Percentiles rank a stretch among this genome's conserved stretches.
Conservation (phyloP, 805 yeast genomes). For the Soucietia sequanensis region DNA sequence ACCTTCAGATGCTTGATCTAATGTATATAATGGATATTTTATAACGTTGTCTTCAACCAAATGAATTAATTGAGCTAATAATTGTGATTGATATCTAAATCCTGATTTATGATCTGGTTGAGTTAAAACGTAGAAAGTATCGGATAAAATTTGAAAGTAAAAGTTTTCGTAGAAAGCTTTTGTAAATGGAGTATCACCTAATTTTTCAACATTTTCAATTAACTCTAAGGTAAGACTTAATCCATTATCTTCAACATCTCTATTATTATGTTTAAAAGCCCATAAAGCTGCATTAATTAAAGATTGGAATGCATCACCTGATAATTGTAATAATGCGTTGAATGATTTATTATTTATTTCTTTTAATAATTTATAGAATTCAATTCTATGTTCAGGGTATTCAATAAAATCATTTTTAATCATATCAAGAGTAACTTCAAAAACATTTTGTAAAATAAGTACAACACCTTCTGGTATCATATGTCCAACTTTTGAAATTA, state of each 20-base stretch:
- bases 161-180: slow-evolving; percentile 85
- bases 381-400: slow-evolving; percentile 97
- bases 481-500: slow-evolving; percentile 83
- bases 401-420: slow-evolving; percentile 93
- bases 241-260: slow-evolving; percentile 95
- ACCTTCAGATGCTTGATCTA: slow-evolving; percentile 82
- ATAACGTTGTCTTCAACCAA: slow-evolving; percentile 77
- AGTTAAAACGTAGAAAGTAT: slow-evolving; percentile 88
- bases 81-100: slow-evolving; percentile 80
- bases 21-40: slow-evolving; percentile 71
- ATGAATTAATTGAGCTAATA: slow-evolving; percentile 79
- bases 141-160: slow-evolving; percentile 85
- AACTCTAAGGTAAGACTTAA: slow-evolving; percentile 80
- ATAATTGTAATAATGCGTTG: slow-evolving; percentile 80
- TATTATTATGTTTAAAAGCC: slow-evolving; percentile 97
- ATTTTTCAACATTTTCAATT: slow-evolving; percentile 76
- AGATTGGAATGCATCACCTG: slow-evolving; percentile 88
- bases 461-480: slow-evolving; percentile 89
- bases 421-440: slow-evolving; percentile 93
- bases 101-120: slow-evolving; percentile 98
- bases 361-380: slow-evolving; percentile 85
- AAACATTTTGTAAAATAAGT: slow-evolving; percentile 81
- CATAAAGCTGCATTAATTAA: slow-evolving; percentile 92
- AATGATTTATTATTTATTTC: slow-evolving; percentile 85
- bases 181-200: slow-evolving; percentile 71